Evolutionary conservation across 2,329 filamentous ascomycete genomes (phyloP).

Genomic region (Periconia sp.): DNA sequence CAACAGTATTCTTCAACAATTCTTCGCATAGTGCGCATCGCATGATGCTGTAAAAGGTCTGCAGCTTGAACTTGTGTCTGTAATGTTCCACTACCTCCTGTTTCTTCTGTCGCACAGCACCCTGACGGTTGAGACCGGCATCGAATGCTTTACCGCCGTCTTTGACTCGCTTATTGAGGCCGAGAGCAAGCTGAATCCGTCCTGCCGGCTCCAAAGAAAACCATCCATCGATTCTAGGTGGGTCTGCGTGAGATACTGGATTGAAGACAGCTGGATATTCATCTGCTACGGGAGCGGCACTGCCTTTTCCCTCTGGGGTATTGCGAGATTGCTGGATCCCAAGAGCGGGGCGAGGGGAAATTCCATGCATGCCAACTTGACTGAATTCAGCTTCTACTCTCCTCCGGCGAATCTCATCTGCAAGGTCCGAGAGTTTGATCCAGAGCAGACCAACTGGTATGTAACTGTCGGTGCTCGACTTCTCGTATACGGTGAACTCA

Average conservation of each 20-base stretch:
- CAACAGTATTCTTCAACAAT: slow-evolving; percentile 96
- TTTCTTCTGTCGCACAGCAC: slow-evolving; percentile 94
- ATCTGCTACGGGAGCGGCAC: slow-evolving; percentile 54
- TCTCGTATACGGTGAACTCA: slow-evolving; percentile 96
- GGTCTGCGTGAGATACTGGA: slow-evolving; percentile 51
- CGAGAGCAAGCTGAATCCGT: slow-evolving; percentile 86
- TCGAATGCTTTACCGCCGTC: slow-evolving; percentile 83
- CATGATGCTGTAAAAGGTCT: slow-evolving; percentile 99
- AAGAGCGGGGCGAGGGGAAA: slow-evolving; percentile 84
- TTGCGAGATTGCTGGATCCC: slow-evolving; percentile 97
- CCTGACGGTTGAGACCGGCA: slow-evolving; percentile 88
- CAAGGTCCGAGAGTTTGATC: slow-evolving; percentile 97
- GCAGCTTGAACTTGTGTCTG: slow-evolving; percentile 97
- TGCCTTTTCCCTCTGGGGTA: slow-evolving; percentile 52
- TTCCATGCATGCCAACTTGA: too few relatives aligned
- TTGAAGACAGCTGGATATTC: slow-evolving; percentile 55
- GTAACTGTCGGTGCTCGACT: slow-evolving; percentile 81
- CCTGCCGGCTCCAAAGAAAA: slow-evolving; percentile 97
- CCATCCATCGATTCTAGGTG: slow-evolving; percentile 81
- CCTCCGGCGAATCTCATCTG: slow-evolving; percentile 95
- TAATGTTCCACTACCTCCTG: slow-evolving; percentile 99
- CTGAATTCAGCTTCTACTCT: slow-evolving; percentile 81
- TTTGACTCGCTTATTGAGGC: slow-evolving; percentile 87
- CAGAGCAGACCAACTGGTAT: slow-evolving; percentile 93
- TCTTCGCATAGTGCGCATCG: slow-evolving; percentile 96